Percentiles rank a stretch among this genome's conserved stretches.
Conservation (phyloP, 2,329 filamentous ascomycete genomes). For the Triangularia verruculosa region DNA sequence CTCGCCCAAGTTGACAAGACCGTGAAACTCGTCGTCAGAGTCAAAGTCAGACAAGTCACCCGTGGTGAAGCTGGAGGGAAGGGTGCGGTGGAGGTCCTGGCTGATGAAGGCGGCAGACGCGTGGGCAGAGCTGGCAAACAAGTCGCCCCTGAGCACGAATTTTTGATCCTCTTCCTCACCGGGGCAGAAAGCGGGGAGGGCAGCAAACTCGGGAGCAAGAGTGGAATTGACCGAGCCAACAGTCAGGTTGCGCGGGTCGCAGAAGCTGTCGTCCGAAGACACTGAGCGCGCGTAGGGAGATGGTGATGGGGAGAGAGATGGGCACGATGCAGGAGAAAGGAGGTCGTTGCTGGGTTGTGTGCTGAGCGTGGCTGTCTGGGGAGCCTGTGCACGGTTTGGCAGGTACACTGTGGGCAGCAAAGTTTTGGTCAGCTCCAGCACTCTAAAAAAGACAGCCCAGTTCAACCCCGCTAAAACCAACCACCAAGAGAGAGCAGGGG, state of each 20-base stretch:
- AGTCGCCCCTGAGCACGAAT: constrained; percentile 46
- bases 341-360: constrained; percentile 60
- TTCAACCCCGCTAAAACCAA: constrained; percentile 4
- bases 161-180: constrained; percentile 60
- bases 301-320: constrained; percentile 83
- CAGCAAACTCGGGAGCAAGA: constrained; percentile 60
- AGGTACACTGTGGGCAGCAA: constrained; percentile 44
- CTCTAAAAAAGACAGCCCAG: constrained; percentile 5
- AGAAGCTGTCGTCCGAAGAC: constrained; percentile 74
- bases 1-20: constrained; percentile 64
- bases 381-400: constrained; percentile 41
- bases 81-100: constrained; percentile 49
- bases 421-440: constrained; percentile 35
- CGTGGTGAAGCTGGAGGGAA: constrained; percentile 60
- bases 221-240: constrained; percentile 57
- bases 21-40: constrained; percentile 83
- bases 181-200: constrained; percentile 59
- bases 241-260: constrained; percentile 86
- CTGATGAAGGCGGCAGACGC: constrained; percentile 44
- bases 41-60: constrained; percentile 89
- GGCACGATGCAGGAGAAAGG: constrained; percentile 72
- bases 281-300: constrained; percentile 71
- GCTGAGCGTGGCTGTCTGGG: constrained; percentile 58
- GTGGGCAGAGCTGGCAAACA: constrained; percentile 36
- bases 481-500: not conserved